Evolutionary conservation across 768 basidiomycete genomes (phyloP), one percentile per base, ranked within the genome.

Genomic region (Sistotremastrum suecicum): DNA sequence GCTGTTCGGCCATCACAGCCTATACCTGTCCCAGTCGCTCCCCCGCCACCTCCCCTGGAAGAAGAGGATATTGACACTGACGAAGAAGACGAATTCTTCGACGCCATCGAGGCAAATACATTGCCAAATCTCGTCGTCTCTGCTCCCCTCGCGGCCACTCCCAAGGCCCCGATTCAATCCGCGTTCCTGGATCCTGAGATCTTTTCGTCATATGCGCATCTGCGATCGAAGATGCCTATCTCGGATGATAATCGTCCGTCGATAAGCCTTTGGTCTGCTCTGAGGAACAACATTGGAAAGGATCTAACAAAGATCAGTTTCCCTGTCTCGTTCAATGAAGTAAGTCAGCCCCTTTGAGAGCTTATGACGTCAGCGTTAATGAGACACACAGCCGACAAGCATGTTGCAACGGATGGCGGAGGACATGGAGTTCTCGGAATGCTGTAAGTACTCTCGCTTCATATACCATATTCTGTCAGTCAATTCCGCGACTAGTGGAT

Each of bases 331-430:
- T 90, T 88, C 56, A 92, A 90, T 60, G 85, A 88, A 45, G 57
- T 9, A n/a, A n/a, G 41, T 42, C 10, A 10, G 34, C 37, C 12
- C 11, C 10, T n/a, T 44, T 11, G 8, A 44, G 10, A 11, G 10
- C 29, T 10, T 8, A 35, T 44, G 11, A 10, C 12, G 12, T 38
- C 64, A 1, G 63, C 64, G 28, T 50, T 45, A 60, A 57, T 50
- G 48, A 51, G 46, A 43, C 20, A 20, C 20, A 12, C 31, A 48
- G 61, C 86, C 89, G 31, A 95, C 91, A 42, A 91, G 87, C 56
- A 97, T 98, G 92, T 60, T 98, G 49, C 88, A 98, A 66, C 69
- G 92, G 42, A 98, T 97, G 87, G 85, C 91, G 7, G 92, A 98
- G 64, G 92, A 98, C 62, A 94, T 94, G 88, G 92, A 95, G 61